phyloP scores from a whole-genome alignment of 495 filamentous ascomycete species.

The Penicillium roqueforti region DNA sequence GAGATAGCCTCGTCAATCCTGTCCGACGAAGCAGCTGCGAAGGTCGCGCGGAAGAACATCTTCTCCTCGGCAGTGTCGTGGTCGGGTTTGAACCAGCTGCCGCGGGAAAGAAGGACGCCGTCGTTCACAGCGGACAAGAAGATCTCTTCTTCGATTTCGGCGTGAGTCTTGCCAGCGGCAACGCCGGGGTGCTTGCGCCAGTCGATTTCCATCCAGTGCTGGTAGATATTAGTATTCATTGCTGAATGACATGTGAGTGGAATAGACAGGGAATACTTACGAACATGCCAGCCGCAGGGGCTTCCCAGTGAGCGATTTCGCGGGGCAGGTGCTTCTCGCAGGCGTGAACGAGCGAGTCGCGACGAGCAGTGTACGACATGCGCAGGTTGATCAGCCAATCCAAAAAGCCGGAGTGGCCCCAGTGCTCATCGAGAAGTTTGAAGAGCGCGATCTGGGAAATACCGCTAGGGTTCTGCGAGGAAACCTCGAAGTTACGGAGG shows the following conservation, averaged over 20 bases:
- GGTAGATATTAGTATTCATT: conserved; percentile 13
- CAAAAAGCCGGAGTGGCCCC: conserved; percentile 90
- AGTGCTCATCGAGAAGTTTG: conserved; percentile 87
- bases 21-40: conserved; percentile 70
- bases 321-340: conserved; percentile 76
- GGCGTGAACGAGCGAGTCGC: conserved; percentile 73
- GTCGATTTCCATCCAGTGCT: conserved; percentile 84
- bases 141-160: conserved; percentile 78
- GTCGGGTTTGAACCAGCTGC: conserved; percentile 83
- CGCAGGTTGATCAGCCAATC: conserved; percentile 84
- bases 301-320: conserved; percentile 76
- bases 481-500: conserved; percentile 69
- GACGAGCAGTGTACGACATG: conserved; percentile 73
- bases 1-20: conserved; percentile 75
- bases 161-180: conserved; percentile 51
- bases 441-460: conserved; percentile 77
- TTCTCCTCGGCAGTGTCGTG: conserved; percentile 42
- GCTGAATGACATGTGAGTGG: not conserved
- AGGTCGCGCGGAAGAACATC: conserved; percentile 84
- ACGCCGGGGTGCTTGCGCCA: conserved; percentile 65
- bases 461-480: conserved; percentile 78
- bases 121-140: conserved; percentile 67
- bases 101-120: conserved; percentile 71
- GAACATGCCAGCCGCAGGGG: conserved; percentile 95
- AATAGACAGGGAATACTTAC: conserved; percentile 46